A percentile compares a stretch with the other conserved stretches of the same genome.
Conservation (phyloP, 257 asterid species). For the Galeopsis tetrahit region DNA sequence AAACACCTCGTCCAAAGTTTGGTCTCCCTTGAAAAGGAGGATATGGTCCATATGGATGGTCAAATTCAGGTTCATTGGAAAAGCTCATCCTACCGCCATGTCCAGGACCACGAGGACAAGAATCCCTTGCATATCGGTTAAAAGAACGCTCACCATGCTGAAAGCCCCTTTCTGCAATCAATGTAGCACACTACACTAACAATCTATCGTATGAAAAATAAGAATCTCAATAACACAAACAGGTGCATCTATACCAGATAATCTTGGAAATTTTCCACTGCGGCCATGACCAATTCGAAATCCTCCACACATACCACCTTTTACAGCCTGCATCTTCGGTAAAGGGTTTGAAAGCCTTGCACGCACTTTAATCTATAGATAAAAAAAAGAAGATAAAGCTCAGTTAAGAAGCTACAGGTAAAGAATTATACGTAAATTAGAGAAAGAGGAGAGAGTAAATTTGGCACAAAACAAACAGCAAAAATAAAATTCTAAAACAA, state of each 20-base stretch:
- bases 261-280: conserved; percentile 38
- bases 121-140: conserved; percentile 44
- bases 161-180: conserved; percentile 53
- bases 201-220: not conserved
- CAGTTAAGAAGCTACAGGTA: conserved; percentile 8
- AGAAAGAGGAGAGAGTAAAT: not conserved
- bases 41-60: conserved; percentile 27
- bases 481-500: not conserved
- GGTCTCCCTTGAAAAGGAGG: conserved; percentile 50
- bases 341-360: conserved; percentile 70
- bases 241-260: conserved; percentile 36
- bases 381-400: conserved; percentile 25
- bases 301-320: conserved; percentile 71
- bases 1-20: conserved; percentile 54
- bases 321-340: conserved; percentile 68
- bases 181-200: conserved; percentile 21
- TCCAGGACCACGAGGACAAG: conserved; percentile 48
- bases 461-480: not conserved
- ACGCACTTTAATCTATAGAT: conserved; percentile 51
- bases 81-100: conserved; percentile 47
- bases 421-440: not conserved
- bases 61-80: conserved; percentile 40
- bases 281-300: conserved; percentile 51
- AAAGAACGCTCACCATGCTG: conserved; percentile 51
- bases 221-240: conserved; percentile 12